Conservation (phyloP, 1,284 basidiomycete species). For the Apiotrichum akiyoshidainum region DNA sequence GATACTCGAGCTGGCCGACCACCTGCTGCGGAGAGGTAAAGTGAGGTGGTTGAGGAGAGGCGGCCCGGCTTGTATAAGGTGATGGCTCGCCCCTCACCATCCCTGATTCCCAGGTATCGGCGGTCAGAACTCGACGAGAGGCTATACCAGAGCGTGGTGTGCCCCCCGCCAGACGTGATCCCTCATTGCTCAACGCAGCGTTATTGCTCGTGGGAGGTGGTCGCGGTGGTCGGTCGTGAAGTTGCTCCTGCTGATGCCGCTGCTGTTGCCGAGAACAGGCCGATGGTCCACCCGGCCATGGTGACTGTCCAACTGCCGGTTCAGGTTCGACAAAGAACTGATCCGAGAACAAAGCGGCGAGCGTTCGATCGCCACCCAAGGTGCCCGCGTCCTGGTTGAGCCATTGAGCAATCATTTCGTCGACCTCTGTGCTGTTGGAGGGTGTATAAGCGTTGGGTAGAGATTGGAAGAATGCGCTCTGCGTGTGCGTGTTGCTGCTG, state of each 20-base stretch:
- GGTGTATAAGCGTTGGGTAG: neutral
- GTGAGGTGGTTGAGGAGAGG: constrained; percentile 4
- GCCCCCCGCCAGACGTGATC: too few relatives aligned
- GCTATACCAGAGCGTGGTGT: neutral
- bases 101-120: constrained; percentile 15
- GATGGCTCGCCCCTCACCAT: neutral
- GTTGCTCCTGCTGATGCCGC: too few relatives aligned
- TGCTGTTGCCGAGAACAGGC: neutral
- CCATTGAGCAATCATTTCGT: constrained; percentile 11
- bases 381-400: constrained; percentile 11
- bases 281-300: neutral
- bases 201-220: too few relatives aligned
- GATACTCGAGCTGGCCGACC: constrained; percentile 7
- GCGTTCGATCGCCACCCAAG: constrained; percentile 1
- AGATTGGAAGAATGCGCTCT: neutral
- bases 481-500: neutral
- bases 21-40: constrained; percentile 11
- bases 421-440: neutral
- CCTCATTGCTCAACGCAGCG: too few relatives aligned
- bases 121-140: neutral
- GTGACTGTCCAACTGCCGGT: neutral
- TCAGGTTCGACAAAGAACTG: neutral
- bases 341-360: constrained; percentile 10
- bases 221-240: too few relatives aligned
- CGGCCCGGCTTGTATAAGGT: constrained; percentile 2